phyloP scores from a whole-genome alignment of 371 early-diverging fungal genomes.

The Capillidium rhysosporum region DNA sequence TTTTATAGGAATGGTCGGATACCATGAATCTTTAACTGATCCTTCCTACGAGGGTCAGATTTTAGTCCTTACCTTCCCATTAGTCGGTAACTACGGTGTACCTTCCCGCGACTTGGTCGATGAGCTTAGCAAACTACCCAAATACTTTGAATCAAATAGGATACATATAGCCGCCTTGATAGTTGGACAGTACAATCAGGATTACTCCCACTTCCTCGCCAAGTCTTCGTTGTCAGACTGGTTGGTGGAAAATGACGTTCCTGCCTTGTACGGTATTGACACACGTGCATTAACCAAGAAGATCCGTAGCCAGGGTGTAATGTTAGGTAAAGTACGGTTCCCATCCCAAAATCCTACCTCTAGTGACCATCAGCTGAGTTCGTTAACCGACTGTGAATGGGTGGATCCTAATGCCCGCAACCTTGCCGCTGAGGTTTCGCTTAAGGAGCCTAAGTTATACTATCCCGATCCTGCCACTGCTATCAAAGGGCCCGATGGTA shows the following conservation, averaged over 20 bases:
- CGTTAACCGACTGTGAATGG: constrained; percentile 54
- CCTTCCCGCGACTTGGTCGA: constrained; percentile 63
- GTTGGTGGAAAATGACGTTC: constrained; percentile 71
- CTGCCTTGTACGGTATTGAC: constrained; percentile 83
- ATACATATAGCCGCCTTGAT: constrained; percentile 83
- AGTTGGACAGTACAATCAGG: constrained; percentile 72
- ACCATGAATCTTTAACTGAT: constrained; percentile 90
- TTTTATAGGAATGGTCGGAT: constrained; percentile 61
- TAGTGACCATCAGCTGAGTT: constrained; percentile 15
- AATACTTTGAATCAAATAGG: constrained; percentile 76
- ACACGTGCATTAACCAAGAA: constrained; percentile 85
- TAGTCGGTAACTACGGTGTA: constrained; percentile 92
- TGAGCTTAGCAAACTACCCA: constrained; percentile 49
- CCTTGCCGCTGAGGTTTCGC: constrained; percentile 61
- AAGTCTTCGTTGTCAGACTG: constrained; percentile 62
- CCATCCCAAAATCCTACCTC: constrained; percentile 29
- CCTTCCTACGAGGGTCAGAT: constrained; percentile 93
- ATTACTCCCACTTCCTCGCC: constrained; percentile 84
- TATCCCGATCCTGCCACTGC: constrained; percentile 34
- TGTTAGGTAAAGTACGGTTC: constrained; percentile 67
- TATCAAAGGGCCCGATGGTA: constrained; percentile 45
- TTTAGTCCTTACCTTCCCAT: constrained; percentile 82
- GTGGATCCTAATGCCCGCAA: constrained; percentile 79
- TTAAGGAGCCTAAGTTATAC: constrained; percentile 52
- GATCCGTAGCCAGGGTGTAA: constrained; percentile 74